Evolutionary conservation across 2,329 filamentous ascomycete genomes (phyloP), one percentile per base, ranked within the genome.

Genomic region (Colletotrichum eremochloae): DNA sequence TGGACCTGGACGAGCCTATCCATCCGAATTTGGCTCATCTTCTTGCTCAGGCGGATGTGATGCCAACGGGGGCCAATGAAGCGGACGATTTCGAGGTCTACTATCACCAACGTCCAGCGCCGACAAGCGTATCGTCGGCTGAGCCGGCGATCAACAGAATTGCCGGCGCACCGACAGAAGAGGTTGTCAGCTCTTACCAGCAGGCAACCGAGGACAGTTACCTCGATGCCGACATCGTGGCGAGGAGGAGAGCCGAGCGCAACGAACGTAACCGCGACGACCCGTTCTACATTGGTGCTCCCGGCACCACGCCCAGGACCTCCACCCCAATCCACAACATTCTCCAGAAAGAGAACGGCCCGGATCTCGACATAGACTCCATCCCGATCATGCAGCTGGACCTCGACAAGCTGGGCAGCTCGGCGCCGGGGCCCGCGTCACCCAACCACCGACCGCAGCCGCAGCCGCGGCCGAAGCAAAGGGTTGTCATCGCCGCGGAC

Each of bases 381-480:
- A 99, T 99, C 77, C 96, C 96, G 2, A 96, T 99, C 77, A 96
- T 99, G 91, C 91, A 97, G 79, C 87, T 99, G 58, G 92, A 97
- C 74, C 87, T 98, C 9, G 91, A 92, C 42, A 88, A 87, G 72
- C 80, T 87, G 11, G 81, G 80, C 50, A 76, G 76, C 15, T 63
- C 63, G 70, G 76, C 60, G 66, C 79, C 62, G 67, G 61, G 57
- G 9, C 76, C 79, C 63, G 76, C 72, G 61, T 74, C 78, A 18
- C 69, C 78, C 18, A 76, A 82, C 73, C 78, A 81, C 76, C 75
- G 79, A 68, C 76, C 80, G 61, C 67, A 79, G 46, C 76, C 80
- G 60, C 67, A 79, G 46, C 80, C 84, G 29, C 85, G 86, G 75
- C 82, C 86, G 6, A 84, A 87, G 1, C 90, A 90, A 71, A 89